phyloP scores from a whole-genome alignment of 1,139 yeast genomes.

The Magnusiomyces magnusii region DNA sequence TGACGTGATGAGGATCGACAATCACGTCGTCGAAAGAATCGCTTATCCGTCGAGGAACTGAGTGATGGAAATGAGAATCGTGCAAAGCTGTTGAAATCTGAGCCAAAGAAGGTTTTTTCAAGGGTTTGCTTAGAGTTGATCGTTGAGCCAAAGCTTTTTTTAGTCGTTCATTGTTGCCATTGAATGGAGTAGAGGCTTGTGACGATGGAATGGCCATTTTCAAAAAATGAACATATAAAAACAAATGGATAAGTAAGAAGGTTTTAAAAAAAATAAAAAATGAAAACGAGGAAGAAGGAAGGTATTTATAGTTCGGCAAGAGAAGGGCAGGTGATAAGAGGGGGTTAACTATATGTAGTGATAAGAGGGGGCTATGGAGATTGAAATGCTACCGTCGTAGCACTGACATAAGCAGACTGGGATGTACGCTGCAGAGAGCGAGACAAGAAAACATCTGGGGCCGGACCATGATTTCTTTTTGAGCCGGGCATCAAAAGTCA shows the following conservation, averaged over 20 bases:
- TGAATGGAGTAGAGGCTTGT: background rate
- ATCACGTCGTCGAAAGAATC: conserved; percentile 3
- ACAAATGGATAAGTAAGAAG: background rate
- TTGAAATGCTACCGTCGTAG: background rate
- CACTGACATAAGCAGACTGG: background rate
- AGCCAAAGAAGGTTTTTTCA: background rate
- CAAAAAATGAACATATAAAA: background rate
- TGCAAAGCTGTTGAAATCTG: background rate
- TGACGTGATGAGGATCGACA: conserved; percentile 9
- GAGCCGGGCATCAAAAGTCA: background rate
- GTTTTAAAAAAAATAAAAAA: background rate
- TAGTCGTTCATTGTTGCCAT: conserved; percentile 8
- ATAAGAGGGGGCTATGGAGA: background rate
- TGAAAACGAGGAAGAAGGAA: background rate
- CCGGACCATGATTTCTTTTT: background rate
- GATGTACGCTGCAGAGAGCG: background rate
- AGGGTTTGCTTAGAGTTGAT: too few species aligned
- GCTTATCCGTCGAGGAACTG: background rate
- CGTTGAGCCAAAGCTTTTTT: conserved; percentile 12
- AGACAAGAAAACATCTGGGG: background rate
- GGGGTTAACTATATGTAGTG: background rate
- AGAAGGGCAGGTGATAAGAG: background rate
- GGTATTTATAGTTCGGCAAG: background rate
- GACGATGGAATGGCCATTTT: background rate
- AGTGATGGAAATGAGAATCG: background rate